Percentiles rank a stretch among this genome's conserved stretches.
These are phyloP conservation scores for Arctium lappa DNA, from an alignment of 129 eudicot species.

Conservation along the genomic window DNA sequence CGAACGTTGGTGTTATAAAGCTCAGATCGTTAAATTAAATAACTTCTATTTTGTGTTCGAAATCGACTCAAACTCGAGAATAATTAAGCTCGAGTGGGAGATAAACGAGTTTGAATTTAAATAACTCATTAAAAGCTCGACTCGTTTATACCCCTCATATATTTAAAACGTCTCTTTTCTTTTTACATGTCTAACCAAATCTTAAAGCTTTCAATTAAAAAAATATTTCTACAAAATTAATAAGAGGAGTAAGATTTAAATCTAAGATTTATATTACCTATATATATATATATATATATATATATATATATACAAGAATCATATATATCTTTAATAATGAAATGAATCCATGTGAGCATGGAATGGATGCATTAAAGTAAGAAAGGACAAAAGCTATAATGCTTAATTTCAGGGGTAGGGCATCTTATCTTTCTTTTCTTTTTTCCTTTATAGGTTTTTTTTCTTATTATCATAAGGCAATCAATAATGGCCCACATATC, in stretches of 20 bases:
- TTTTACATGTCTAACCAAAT: background rate
- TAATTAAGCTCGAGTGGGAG: too few relatives aligned
- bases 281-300: background rate
- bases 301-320: background rate
- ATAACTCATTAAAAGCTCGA: too few relatives aligned
- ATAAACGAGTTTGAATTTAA: too few relatives aligned
- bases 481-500: constrained; percentile 2
- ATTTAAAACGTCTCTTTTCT: too few relatives aligned
- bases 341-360: background rate
- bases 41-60: too few relatives aligned
- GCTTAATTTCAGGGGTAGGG: constrained; percentile 2
- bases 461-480: background rate
- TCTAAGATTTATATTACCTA: background rate
- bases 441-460: background rate
- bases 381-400: constrained; percentile 3
- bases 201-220: background rate
- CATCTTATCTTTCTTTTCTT: background rate
- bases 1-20: too few relatives aligned
- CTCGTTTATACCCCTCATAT: too few relatives aligned
- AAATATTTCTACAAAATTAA: background rate
- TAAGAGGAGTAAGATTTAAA: background rate
- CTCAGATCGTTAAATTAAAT: too few relatives aligned
- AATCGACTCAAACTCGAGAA: too few relatives aligned
- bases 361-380: background rate
- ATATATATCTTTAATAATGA: background rate